phyloP scores from a whole-genome alignment of 2,329 filamentous ascomycete species.

The Diaporthe vaccinii region DNA sequence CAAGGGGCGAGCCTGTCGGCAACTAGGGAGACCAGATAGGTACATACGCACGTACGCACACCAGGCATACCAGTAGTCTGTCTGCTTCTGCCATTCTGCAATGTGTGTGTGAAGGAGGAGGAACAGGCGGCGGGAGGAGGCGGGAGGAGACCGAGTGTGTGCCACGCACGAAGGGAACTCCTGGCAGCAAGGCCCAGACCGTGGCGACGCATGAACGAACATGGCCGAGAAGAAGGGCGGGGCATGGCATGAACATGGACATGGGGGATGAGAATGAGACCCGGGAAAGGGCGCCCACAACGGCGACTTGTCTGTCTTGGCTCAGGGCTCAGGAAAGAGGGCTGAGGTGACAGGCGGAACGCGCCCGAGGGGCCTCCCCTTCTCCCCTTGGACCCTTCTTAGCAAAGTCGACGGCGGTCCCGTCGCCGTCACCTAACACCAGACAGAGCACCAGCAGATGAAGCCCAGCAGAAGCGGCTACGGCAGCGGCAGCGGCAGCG shows the following conservation, averaged over 20 bases:
- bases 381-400: neutral
- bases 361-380: neutral
- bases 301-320: constrained; percentile 9
- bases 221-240: neutral
- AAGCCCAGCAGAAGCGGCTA: neutral
- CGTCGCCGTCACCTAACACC: too few species aligned
- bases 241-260: constrained; percentile 10
- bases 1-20: neutral
- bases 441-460: neutral
- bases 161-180: neutral
- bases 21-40: neutral
- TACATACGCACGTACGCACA: neutral
- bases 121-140: neutral
- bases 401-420: neutral
- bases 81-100: neutral
- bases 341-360: constrained; percentile 19
- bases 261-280: neutral
- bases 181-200: neutral
- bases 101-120: neutral
- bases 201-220: neutral
- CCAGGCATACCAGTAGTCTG: neutral
- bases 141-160: neutral
- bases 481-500: neutral
- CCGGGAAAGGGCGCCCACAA: neutral
- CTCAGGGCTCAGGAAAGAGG: constrained; percentile 19